Percentiles rank a stretch among this genome's conserved stretches.
These are phyloP conservation scores for Orbilia ellipsospora DNA, from an alignment of 2,329 filamentous ascomycete species.

Conservation along the genomic window DNA sequence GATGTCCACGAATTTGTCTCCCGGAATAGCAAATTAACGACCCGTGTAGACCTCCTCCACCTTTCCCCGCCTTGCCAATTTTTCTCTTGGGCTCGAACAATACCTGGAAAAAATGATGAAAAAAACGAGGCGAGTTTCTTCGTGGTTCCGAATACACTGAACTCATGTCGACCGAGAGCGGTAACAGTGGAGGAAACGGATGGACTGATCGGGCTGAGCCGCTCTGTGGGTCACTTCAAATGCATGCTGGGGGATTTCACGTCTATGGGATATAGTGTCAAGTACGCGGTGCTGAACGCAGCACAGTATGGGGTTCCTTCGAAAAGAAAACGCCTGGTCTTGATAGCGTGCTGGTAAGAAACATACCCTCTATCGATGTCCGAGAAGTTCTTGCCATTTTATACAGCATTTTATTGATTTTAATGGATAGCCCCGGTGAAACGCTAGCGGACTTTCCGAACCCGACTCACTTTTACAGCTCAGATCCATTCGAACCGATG, in stretches of 20 bases:
- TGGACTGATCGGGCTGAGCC: constrained; percentile 66
- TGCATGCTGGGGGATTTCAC: constrained; percentile 74
- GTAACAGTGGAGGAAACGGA: constrained; percentile 83
- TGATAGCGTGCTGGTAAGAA: constrained; percentile 68
- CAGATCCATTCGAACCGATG: constrained; percentile 60
- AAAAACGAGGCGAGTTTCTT: constrained; percentile 72
- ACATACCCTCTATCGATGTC: constrained; percentile 46
- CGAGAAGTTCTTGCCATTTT: background rate
- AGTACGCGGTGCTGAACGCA: constrained; percentile 72
- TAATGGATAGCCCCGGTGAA: constrained; percentile 73
- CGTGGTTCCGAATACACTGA: constrained; percentile 67
- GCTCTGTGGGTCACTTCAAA: constrained; percentile 67
- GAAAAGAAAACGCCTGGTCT: constrained; percentile 65
- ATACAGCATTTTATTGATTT: background rate
- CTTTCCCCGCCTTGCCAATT: constrained; percentile 81
- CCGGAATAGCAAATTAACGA: constrained; percentile 45
- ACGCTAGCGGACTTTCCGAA: constrained; percentile 73
- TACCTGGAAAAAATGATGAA: constrained; percentile 70
- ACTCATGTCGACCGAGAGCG: constrained; percentile 72
- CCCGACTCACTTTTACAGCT: constrained; percentile 68
- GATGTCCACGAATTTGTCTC: constrained; percentile 68
- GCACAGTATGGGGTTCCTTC: constrained; percentile 67
- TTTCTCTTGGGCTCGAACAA: constrained; percentile 78
- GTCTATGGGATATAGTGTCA: constrained; percentile 73
- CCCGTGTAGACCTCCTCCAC: constrained; percentile 74